Evolutionary conservation across 805 yeast species (phyloP).

Genomic region (Myxozyma neotropica): DNA sequence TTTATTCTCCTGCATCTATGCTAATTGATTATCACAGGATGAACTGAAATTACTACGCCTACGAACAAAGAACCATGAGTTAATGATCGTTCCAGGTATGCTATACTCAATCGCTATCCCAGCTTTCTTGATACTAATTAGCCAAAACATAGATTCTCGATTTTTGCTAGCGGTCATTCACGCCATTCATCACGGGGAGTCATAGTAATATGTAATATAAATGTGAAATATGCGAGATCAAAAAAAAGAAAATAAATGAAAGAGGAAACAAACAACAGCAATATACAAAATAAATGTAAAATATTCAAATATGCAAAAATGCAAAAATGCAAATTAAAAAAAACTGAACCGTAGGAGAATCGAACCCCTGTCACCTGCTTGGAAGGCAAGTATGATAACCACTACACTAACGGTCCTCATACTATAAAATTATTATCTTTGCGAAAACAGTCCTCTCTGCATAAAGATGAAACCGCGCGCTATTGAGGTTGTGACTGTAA

Average conservation of each 20-base stretch:
- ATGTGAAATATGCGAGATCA: too few species aligned
- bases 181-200: background rate
- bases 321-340: too few species aligned
- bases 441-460: too few species aligned
- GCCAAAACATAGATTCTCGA: conserved; percentile 9
- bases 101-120: background rate
- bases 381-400: conserved; percentile 90
- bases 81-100: conserved; percentile 32
- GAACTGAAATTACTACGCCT: conserved; percentile 26
- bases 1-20: background rate
- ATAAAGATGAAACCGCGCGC: background rate
- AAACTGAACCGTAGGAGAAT: conserved; percentile 79
- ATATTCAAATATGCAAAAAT: too few species aligned
- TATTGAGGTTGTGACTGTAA: too few species aligned
- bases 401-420: conserved; percentile 78
- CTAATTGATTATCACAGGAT: conserved; percentile 2
- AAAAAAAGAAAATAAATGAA: too few species aligned
- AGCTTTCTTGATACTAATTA: background rate
- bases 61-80: conserved; percentile 30
- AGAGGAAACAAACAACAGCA: too few species aligned
- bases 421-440: too few species aligned
- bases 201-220: too few species aligned
- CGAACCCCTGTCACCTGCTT: conserved; percentile 91
- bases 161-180: conserved; percentile 28
- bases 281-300: too few species aligned